Base-by-base conservation (phyloP, 805 yeast species). In the Danielozyma ontarioensis region DNA sequence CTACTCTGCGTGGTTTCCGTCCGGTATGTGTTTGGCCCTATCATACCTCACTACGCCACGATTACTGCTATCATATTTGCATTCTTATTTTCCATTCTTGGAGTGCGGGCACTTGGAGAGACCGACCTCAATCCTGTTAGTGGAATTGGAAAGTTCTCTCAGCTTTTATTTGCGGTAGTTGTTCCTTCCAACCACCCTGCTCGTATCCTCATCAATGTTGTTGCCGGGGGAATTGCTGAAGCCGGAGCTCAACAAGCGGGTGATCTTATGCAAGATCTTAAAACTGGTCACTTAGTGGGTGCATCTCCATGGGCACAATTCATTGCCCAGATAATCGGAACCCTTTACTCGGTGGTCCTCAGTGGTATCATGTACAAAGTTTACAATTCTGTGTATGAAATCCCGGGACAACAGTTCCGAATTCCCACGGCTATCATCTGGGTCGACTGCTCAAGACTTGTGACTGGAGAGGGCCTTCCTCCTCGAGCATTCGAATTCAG, bases 231-330 rank as follows among this genome's bases (percentile, higher is more conserved):
- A 11, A 80, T 90, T 27, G 94, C 97, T 1, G 98, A 90, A 62
- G 97, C 97, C 0, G 97, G 97, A 6, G 96, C 98, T 2, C 97
- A 93, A 62, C 98, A 90, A 60, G 97, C 97, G 2, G 97, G 98
- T 19, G 98, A 90, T 59, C 68, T 90, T 51, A 85, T 93, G 95
- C 98, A 90, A 63, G 97, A 93, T 60, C 68, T 90, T 46, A 93
- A 93, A 55, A 89, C 98, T 0, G 97, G 97, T 0, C 90, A 85
- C 57, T 58, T 90, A 33, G 51, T 90, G 2, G 95, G 95, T 12
- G 97, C 97, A 0, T 83, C 95, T 0, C 96, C 96, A 13, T 74
- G 72, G 40, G 95, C 95, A 3, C 98, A 93, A 58, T 89, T 93
- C 47, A 53, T 78, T 14, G 97, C 97, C 0, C 97, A 93, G 59